These are phyloP conservation scores for Zygosaccharomyces gambellarensis DNA, from an alignment of 805 yeast species.

Conservation along the genomic window DNA sequence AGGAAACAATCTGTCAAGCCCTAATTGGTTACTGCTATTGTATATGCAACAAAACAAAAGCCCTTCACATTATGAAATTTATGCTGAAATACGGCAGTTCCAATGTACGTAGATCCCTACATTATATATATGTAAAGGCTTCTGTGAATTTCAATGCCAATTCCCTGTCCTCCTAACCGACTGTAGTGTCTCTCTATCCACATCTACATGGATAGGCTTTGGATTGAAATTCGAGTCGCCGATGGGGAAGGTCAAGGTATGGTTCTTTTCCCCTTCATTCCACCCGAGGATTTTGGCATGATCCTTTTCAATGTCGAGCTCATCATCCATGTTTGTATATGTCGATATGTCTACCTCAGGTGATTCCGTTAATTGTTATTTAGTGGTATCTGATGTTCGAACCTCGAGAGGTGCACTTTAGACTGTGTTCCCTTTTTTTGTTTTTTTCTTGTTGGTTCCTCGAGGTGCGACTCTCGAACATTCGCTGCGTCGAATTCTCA, in stretches of 20 bases:
- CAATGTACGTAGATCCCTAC: too few species aligned
- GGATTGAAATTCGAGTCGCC: background rate
- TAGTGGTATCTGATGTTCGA: too few species aligned
- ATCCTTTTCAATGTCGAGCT: conserved; percentile 2
- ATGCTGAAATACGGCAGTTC: too few species aligned
- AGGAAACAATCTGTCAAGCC: background rate
- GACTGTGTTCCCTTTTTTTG: background rate
- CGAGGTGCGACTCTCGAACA: too few species aligned
- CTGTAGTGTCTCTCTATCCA: background rate
- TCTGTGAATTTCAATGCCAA: too few species aligned
- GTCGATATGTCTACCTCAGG: background rate
- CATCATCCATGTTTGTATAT: conserved; percentile 3
- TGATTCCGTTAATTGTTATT: background rate
- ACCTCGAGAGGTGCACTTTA: background rate
- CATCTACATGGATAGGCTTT: background rate
- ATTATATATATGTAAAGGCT: too few species aligned
- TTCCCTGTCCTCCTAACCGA: background rate
- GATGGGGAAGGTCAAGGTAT: background rate
- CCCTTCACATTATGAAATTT: too few species aligned
- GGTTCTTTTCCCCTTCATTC: background rate
- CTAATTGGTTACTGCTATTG: background rate
- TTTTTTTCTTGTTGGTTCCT: too few species aligned
- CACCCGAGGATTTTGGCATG: background rate
- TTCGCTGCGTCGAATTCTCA: too few species aligned
- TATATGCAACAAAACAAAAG: background rate